Conservation (phyloP, 2,329 filamentous ascomycete genomes). For the Rhinocladiella mackenziei region DNA sequence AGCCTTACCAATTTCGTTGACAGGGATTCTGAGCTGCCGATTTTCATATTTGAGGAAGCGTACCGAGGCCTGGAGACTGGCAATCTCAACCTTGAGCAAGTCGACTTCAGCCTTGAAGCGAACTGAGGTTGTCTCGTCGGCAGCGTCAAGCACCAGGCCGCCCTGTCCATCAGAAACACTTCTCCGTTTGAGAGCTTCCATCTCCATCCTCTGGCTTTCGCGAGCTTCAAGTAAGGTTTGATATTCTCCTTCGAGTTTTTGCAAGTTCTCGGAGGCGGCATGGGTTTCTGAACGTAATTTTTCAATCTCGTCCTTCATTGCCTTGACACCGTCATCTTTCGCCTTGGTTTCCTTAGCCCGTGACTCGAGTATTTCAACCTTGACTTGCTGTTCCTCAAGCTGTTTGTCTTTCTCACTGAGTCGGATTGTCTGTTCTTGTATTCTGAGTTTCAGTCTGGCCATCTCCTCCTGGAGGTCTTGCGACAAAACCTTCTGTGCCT, state of each 20-base stretch:
- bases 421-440: slow-evolving; percentile 69
- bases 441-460: slow-evolving; percentile 71
- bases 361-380: slow-evolving; percentile 84
- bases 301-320: slow-evolving; percentile 42
- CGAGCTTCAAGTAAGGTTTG: slow-evolving; percentile 39
- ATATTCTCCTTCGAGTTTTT: slow-evolving; percentile 39
- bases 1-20: slow-evolving; percentile 8
- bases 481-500: slow-evolving; percentile 73
- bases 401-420: slow-evolving; percentile 73
- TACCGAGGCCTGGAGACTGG: slow-evolving; percentile 44
- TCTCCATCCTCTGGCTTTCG: slow-evolving; percentile 40
- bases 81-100: slow-evolving; percentile 36
- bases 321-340: slow-evolving; percentile 57
- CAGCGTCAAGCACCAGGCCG: slow-evolving; percentile 33
- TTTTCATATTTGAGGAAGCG: slow-evolving; percentile 46
- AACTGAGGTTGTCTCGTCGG: slow-evolving; percentile 39
- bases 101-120: slow-evolving; percentile 32
- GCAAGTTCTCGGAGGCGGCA: slow-evolving; percentile 34
- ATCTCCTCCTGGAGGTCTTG: slow-evolving; percentile 83
- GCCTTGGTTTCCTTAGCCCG: slow-evolving; percentile 78
- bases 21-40: slow-evolving; percentile 32
- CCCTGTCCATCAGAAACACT: slow-evolving; percentile 38
- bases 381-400: slow-evolving; percentile 65
- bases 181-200: slow-evolving; percentile 44
- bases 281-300: slow-evolving; percentile 36